These are phyloP conservation scores for Austroboletus niveus DNA, from an alignment of 1,284 basidiomycete genomes.

Conservation along the genomic window DNA sequence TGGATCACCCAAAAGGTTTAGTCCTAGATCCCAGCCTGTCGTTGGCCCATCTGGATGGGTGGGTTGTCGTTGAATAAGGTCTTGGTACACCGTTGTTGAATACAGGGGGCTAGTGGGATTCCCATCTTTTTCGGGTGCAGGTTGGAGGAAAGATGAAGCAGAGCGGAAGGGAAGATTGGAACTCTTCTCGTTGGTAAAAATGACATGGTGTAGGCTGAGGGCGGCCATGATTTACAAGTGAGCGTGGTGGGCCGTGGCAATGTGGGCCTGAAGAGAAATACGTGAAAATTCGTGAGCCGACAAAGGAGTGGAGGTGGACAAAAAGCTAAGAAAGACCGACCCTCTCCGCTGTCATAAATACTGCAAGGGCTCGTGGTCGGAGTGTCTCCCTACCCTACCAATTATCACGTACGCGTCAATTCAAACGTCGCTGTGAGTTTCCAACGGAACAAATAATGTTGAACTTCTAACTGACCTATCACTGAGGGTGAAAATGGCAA, in stretches of 20 bases:
- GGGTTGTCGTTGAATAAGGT: constrained; percentile 47
- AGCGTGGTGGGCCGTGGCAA: constrained; percentile 8
- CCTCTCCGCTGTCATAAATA: constrained; percentile 17
- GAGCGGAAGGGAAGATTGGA: constrained; percentile 45
- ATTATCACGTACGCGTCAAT: constrained; percentile 6
- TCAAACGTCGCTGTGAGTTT: constrained; percentile 8
- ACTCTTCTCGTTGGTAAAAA: constrained; percentile 42
- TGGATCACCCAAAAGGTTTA: constrained; percentile 44
- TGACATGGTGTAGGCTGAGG: constrained; percentile 53
- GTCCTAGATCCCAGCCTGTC: constrained; percentile 36
- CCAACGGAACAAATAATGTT: neutral
- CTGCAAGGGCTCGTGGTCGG: constrained; percentile 2
- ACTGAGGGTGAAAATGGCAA: neutral
- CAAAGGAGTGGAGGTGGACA: constrained; percentile 2
- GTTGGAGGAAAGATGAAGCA: constrained; percentile 46
- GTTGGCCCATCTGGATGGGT: constrained; percentile 38
- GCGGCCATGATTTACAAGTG: constrained; percentile 45
- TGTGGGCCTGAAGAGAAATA: constrained; percentile 4
- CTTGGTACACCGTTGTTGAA: constrained; percentile 44
- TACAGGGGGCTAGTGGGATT: constrained; percentile 46
- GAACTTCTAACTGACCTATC: constrained; percentile 14
- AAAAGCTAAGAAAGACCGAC: constrained; percentile 13
- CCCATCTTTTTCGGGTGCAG: constrained; percentile 45
- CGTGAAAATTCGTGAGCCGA: constrained; percentile 17
- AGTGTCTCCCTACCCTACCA: constrained; percentile 11